Conservation (phyloP, 75 land plant species). For the Azolla pinnata region DNA sequence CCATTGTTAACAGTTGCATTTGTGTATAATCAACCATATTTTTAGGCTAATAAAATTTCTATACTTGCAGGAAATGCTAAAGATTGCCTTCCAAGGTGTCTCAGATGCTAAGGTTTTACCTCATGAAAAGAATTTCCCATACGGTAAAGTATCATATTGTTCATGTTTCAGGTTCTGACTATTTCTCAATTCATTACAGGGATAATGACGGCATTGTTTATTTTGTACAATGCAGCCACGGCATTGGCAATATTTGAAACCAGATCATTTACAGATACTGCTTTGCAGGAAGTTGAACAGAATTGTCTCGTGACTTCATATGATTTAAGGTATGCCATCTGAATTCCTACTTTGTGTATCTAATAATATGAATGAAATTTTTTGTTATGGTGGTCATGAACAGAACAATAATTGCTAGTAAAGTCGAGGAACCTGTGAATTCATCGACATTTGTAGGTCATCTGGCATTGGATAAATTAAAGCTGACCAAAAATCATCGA, state of each 20-base stretch:
- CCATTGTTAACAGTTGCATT: no score
- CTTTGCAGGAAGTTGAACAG: not conserved
- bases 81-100: not conserved
- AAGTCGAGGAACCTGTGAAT: not conserved
- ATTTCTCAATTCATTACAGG: no score
- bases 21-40: no score
- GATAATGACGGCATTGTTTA: no score
- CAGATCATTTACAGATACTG: not conserved
- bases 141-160: not conserved
- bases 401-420: not conserved
- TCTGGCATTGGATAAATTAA: conserved; percentile 5
- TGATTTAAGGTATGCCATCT: not conserved
- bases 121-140: not conserved
- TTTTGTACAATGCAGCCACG: no score
- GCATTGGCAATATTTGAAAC: conserved; percentile 1
- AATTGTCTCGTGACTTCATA: not conserved
- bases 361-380: no score
- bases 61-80: conserved; percentile 1
- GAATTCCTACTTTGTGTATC: no score
- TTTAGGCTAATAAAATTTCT: no score
- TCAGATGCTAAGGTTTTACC: conserved; percentile 1
- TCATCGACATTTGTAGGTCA: not conserved
- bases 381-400: no score
- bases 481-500: not conserved
- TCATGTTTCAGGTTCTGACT: no score